Evolutionary conservation across 345 rosid genomes (phyloP), one percentile per base, ranked within the genome.

Genomic region (Geranium rotundifolium): DNA sequence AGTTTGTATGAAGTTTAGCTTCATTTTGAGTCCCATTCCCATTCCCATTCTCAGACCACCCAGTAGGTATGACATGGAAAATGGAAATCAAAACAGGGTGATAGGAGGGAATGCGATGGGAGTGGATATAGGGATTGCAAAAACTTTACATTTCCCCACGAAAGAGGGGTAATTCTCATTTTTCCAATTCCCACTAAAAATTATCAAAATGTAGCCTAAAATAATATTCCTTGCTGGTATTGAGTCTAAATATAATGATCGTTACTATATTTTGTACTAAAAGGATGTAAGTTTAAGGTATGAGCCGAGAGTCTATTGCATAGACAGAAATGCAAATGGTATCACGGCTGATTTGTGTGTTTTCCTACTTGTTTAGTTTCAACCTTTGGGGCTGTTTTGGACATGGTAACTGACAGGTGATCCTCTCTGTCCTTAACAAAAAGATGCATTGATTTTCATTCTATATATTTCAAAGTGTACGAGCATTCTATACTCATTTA

Each of bases 321-420:
- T 12, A 3, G 50, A 41, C 50, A 41, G 12, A 41, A 41, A 41
- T 41, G 10, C 50, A 12, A 4, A 41, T 9, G 50, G 50, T 9
- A 5, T 41, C 10, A 41, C 50, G 1, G 5, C 10, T 41, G 50
- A 41, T 12, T 41, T 41, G 50, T 12, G 50, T 41, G 37, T 41
- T 41, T 41, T 41, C 50, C 14, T n/a, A 41, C 70, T 65, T 65
- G 41, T 75, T 57, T 85, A 92, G 96, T 90, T 61, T 92, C 97
- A 19, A 92, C 98, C 19, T 87, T 92, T 75, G 98, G 96, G 79
- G 98, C 97, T 68, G 90, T 92, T 66, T 73, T 92, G 71, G 98
- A 92, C 76, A 92, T 92, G 95, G 85, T 92, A 64, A 87, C 97
- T 5, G 98, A 92, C 72, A 89, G 98, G 98, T 92, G 59, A 76